Evolutionary conservation across 768 basidiomycete genomes (phyloP).

Genomic region (Wakefieldia striispora): DNA sequence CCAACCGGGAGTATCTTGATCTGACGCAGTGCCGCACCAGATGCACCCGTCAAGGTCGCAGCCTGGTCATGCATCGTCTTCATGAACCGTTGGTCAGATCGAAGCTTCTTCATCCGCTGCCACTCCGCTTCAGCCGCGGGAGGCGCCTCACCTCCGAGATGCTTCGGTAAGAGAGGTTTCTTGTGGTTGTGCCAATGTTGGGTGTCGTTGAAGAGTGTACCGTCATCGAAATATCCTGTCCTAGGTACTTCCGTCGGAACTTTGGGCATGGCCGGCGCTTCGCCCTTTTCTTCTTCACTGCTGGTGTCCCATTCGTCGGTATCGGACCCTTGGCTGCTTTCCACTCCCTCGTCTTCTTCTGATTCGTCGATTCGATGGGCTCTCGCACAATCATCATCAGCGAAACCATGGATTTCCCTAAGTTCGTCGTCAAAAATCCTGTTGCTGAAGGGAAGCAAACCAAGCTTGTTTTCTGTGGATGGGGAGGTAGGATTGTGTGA

Average conservation of each 20-base stretch:
- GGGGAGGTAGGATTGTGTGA: background rate
- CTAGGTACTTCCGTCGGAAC: background rate
- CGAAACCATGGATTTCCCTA: constrained; percentile 28
- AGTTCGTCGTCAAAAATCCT: constrained; percentile 43
- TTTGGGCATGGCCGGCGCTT: background rate
- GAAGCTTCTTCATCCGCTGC: constrained; percentile 37
- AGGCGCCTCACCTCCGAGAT: constrained; percentile 47
- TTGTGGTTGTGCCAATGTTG: constrained; percentile 59
- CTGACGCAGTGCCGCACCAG: constrained; percentile 49
- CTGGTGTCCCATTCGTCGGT: constrained; percentile 21
- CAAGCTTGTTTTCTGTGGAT: background rate
- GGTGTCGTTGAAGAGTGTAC: constrained; percentile 45
- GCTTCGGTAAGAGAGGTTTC: constrained; percentile 49
- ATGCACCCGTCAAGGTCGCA: constrained; percentile 61
- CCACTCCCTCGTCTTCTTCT: constrained; percentile 19
- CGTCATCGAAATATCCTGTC: constrained; percentile 37
- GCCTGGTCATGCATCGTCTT: constrained; percentile 54
- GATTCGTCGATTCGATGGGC: constrained; percentile 4
- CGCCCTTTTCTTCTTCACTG: constrained; percentile 17
- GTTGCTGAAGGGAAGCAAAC: constrained; percentile 41
- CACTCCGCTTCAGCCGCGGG: constrained; percentile 31
- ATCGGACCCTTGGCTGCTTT: constrained; percentile 12
- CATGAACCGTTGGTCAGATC: constrained; percentile 58
- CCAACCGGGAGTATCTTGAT: constrained; percentile 50
- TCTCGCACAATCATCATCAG: background rate